A percentile compares a stretch with the other conserved stretches of the same genome.
phyloP scores from a whole-genome alignment of 108 stramenopile genomes.

The Cyclostephanos invisitatus region DNA sequence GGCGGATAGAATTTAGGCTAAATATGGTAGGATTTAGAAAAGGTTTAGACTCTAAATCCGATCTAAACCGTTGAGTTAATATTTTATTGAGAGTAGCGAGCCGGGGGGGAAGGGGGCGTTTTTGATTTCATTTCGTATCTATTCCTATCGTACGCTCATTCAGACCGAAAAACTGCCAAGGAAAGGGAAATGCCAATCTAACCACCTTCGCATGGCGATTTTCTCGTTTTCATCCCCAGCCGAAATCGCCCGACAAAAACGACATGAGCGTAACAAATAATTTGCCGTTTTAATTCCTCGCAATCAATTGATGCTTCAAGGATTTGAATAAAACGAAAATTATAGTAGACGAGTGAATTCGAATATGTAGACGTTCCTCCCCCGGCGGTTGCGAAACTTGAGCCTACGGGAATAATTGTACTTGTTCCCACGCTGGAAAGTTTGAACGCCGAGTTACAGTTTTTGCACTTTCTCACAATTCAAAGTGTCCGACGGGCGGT shows the following conservation, averaged over 20 bases:
- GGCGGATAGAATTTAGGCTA: too few species aligned
- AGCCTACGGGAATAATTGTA: not conserved
- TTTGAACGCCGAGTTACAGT: not conserved
- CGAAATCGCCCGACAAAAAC: not conserved
- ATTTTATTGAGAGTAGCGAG: too few species aligned
- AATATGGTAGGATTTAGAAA: too few species aligned
- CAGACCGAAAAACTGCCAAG: not conserved
- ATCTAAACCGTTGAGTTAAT: too few species aligned
- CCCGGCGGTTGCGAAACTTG: not conserved
- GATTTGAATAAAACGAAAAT: not conserved
- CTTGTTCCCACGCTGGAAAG: not conserved
- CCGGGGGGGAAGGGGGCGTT: too few species aligned
- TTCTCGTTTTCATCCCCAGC: not conserved
- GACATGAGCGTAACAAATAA: not conserved
- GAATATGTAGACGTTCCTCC: not conserved
- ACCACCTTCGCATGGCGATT: not conserved
- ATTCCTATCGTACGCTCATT: not conserved
- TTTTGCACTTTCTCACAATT: too few species aligned
- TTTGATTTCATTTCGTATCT: not conserved
- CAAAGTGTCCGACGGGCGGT: not conserved
- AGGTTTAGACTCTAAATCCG: too few species aligned
- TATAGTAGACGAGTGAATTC: not conserved
- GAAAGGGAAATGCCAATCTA: not conserved
- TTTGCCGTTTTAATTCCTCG: not conserved
- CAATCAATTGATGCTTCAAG: not conserved